phyloP scores from a whole-genome alignment of 1,139 yeast genomes.

The Zygosaccharomyces pseudobailii region DNA sequence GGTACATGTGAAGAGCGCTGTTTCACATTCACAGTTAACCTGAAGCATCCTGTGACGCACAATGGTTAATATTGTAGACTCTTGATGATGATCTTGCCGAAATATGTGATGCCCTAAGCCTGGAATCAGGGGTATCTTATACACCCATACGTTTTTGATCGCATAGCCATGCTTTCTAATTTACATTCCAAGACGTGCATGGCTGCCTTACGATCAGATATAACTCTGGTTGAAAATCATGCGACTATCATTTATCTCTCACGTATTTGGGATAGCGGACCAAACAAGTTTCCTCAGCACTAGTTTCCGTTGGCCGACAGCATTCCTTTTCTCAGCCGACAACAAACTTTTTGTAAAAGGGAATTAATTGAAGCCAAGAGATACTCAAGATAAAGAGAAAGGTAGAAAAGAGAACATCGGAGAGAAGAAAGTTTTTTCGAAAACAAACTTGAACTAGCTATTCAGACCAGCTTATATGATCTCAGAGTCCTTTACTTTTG shows the following conservation, averaged over 20 bases:
- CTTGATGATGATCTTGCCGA: not conserved
- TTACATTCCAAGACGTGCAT: not conserved
- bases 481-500: constrained; percentile 19
- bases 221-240: not conserved
- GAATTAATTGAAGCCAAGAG: not conserved
- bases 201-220: too few species aligned
- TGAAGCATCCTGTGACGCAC: too few species aligned
- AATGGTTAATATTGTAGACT: not conserved
- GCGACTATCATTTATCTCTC: not conserved
- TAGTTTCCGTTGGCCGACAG: not conserved
- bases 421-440: not conserved
- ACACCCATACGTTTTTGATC: not conserved
- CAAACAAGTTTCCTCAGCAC: not conserved
- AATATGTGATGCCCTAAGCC: not conserved
- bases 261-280: not conserved
- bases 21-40: too few species aligned
- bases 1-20: too few species aligned
- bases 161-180: not conserved
- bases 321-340: not conserved
- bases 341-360: not conserved
- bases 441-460: not conserved
- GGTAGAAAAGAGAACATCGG: not conserved
- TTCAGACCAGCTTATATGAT: not conserved
- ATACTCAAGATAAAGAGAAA: not conserved
- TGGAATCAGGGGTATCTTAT: not conserved